phyloP scores from a whole-genome alignment of 768 basidiomycete species.

The Russula griseocarnosa region DNA sequence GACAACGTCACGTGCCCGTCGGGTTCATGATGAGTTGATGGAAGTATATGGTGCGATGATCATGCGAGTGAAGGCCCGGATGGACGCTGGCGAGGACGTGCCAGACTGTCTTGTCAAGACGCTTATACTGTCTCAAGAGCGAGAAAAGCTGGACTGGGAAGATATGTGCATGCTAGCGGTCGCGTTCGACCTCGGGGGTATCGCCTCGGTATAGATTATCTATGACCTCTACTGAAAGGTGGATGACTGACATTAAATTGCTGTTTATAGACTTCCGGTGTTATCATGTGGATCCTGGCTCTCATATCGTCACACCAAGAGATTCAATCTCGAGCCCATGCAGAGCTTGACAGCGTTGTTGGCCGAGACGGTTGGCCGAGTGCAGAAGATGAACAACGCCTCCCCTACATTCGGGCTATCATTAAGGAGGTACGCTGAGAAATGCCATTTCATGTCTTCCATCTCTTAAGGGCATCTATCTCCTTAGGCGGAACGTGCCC shows the following conservation, averaged over 20 bases:
- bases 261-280: conserved; percentile 34
- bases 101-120: conserved; percentile 38
- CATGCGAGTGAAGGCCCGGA: conserved; percentile 31
- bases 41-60: conserved; percentile 37
- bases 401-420: conserved; percentile 33
- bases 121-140: conserved; percentile 32
- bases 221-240: not conserved
- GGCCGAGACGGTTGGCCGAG: conserved; percentile 31
- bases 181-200: conserved; percentile 38
- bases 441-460: not conserved
- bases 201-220: conserved; percentile 31
- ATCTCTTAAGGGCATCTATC: not conserved
- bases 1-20: conserved; percentile 39
- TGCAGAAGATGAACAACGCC: conserved; percentile 29
- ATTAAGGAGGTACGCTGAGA: conserved; percentile 31
- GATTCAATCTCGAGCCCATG: conserved; percentile 32
- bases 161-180: conserved; percentile 37
- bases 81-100: conserved; percentile 35
- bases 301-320: conserved; percentile 31
- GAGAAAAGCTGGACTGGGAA: conserved; percentile 35
- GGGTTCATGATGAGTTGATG: conserved; percentile 38
- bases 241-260: not conserved
- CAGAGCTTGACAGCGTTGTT: conserved; percentile 31
- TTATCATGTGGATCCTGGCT: conserved; percentile 36
- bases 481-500: conserved; percentile 30